Conservation (phyloP, 2,329 filamentous ascomycete species). For the Septoria linicola region DNA sequence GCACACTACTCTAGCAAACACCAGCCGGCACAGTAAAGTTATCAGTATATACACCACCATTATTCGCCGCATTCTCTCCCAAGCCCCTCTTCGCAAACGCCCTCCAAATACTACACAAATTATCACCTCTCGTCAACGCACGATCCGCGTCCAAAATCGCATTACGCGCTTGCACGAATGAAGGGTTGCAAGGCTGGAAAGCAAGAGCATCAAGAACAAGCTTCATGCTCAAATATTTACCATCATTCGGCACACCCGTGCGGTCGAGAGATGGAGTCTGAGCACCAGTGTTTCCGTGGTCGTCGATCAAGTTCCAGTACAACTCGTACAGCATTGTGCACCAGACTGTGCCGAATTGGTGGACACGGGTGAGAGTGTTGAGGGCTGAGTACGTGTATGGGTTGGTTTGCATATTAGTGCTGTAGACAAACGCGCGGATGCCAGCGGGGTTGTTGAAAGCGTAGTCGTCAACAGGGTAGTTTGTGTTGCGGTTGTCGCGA, state of each 20-base stretch:
- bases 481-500: constrained; percentile 46
- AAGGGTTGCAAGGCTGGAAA: constrained; percentile 58
- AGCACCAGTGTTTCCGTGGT: constrained; percentile 52
- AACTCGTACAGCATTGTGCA: constrained; percentile 56
- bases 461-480: constrained; percentile 55
- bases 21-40: constrained; percentile 18
- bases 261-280: constrained; percentile 37
- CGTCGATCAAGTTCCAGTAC: constrained; percentile 59
- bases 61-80: constrained; percentile 35
- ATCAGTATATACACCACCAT: constrained; percentile 16
- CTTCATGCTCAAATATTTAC: constrained; percentile 54
- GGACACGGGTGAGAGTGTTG: constrained; percentile 44
- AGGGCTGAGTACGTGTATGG: constrained; percentile 51
- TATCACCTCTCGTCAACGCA: constrained; percentile 52
- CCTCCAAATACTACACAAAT: constrained; percentile 55
- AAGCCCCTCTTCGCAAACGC: constrained; percentile 60
- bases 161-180: constrained; percentile 54
- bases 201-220: constrained; percentile 55
- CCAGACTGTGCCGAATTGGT: constrained; percentile 55
- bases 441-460: constrained; percentile 46
- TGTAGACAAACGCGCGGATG: constrained; percentile 54
- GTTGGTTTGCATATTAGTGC: constrained; percentile 52
- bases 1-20: constrained; percentile 20
- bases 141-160: constrained; percentile 58
- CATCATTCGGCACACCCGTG: constrained; percentile 52